Percentiles rank a stretch among this genome's conserved stretches.
Conservation (phyloP, 768 basidiomycete genomes). For the Suillus lakei region DNA sequence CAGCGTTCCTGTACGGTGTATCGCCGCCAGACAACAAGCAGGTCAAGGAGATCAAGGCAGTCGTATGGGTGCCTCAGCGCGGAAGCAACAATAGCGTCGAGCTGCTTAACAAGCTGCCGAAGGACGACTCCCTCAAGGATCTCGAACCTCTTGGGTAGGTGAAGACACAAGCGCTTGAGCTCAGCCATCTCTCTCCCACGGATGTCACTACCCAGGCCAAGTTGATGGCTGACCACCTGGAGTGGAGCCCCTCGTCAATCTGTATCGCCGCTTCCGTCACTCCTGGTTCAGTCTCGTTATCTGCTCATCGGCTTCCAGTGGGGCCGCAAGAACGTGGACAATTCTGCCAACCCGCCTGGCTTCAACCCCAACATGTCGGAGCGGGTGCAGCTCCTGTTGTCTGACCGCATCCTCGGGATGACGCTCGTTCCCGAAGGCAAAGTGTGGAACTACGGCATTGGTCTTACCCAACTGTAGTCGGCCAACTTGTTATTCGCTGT, state of each 20-base stretch:
- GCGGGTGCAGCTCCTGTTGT: slow-evolving; percentile 89
- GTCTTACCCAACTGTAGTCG: slow-evolving; percentile 90
- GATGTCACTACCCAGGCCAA: slow-evolving; percentile 96
- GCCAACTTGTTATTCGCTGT: slow-evolving; percentile 81
- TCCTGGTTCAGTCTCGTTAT: slow-evolving; percentile 95
- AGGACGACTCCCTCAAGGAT: slow-evolving; percentile 95
- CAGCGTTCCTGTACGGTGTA: slow-evolving; percentile 90
- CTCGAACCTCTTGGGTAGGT: slow-evolving; percentile 96
- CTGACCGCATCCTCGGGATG: slow-evolving; percentile 95
- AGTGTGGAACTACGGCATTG: slow-evolving; percentile 97
- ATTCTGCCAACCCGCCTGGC: slow-evolving; percentile 82
- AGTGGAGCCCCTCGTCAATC: slow-evolving; percentile 93
- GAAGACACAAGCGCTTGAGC: slow-evolving; percentile 94
- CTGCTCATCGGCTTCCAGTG: slow-evolving; percentile 98
- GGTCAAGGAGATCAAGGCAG: slow-evolving; percentile 98
- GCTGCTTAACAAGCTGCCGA: slow-evolving; percentile 86
- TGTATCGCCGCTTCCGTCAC: slow-evolving; percentile 96
- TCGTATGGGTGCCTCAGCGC: slow-evolving; percentile 97
- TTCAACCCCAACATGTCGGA: slow-evolving; percentile 99
- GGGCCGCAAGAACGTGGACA: slow-evolving; percentile 93
- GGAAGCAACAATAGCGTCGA: slow-evolving; percentile 96
- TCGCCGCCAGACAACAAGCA: slow-evolving; percentile 96
- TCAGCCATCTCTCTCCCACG: slow-evolving; percentile 88
- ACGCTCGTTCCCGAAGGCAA: slow-evolving; percentile 92
- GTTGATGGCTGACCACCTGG: slow-evolving; percentile 94